These are phyloP conservation scores for Cyamopsis tetragonoloba DNA, from an alignment of 306 rosid genomes.

Conservation along the genomic window DNA sequence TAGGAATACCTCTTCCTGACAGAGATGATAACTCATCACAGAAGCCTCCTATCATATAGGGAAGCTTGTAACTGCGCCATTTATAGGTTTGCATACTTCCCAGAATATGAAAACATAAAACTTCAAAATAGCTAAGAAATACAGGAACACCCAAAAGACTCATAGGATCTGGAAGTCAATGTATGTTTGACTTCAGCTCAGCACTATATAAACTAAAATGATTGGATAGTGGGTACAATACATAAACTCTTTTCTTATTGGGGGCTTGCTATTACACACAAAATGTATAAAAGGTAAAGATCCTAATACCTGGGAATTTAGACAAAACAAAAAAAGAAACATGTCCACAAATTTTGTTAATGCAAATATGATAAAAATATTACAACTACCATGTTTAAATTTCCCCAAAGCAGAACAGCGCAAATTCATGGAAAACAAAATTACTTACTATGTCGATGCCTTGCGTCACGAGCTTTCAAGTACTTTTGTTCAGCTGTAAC, in stretches of 20 bases:
- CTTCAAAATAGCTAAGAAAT: neutral
- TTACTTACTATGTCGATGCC: constrained; percentile 94
- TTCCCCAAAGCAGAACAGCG: neutral
- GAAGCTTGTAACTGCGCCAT: neutral
- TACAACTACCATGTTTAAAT: neutral
- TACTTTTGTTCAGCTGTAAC: constrained; percentile 93
- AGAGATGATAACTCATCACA: too few species aligned
- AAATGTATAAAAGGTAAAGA: neutral
- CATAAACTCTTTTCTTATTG: neutral
- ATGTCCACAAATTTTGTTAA: neutral
- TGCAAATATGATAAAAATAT: neutral
- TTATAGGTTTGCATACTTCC: neutral
- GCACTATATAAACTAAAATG: neutral
- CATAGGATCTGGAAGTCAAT: neutral
- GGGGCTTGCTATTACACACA: neutral
- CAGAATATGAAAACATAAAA: neutral
- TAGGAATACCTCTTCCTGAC: neutral
- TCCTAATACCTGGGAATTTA: neutral
- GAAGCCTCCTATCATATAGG: neutral
- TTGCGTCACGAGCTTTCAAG: constrained; percentile 87
- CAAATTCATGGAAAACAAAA: constrained; percentile 11
- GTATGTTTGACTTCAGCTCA: neutral
- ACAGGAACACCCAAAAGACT: neutral
- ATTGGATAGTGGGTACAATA: neutral
- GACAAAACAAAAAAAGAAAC: neutral